A percentile compares a stretch with the other conserved stretches of the same genome.
Evolutionary conservation across 768 basidiomycete species (phyloP).

Genomic region (Lentinula sp.): DNA sequence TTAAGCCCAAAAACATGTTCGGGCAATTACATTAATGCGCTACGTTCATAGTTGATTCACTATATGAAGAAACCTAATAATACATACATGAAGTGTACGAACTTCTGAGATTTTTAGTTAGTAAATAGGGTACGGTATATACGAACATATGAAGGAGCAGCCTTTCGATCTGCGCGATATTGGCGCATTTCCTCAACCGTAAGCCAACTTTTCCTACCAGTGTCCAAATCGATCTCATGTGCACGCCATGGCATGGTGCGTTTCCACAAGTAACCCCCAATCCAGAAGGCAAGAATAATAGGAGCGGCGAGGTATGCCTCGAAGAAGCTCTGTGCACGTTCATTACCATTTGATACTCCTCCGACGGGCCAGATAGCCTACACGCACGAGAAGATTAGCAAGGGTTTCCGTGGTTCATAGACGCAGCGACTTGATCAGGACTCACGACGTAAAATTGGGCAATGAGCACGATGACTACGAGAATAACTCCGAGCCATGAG

Average conservation of each 20-base stretch:
- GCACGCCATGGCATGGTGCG: constrained; percentile 29
- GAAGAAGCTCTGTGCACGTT: constrained; percentile 33
- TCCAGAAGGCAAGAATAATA: constrained; percentile 33
- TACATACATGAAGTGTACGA: background rate
- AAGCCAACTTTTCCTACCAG: constrained; percentile 9
- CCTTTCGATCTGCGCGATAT: constrained; percentile 4
- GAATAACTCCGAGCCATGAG: constrained; percentile 39
- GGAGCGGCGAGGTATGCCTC: constrained; percentile 26
- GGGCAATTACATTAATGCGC: too few species aligned
- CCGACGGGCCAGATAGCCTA: constrained; percentile 38
- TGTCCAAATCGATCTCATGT: constrained; percentile 35
- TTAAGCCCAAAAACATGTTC: too few species aligned
- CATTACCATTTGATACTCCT: constrained; percentile 19
- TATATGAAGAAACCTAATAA: background rate
- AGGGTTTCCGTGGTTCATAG: background rate
- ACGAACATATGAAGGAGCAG: constrained; percentile 5
- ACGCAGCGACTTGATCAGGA: background rate
- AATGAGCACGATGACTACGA: constrained; percentile 33
- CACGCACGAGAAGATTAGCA: background rate
- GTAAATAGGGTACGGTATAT: constrained; percentile 5
- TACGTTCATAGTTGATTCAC: background rate
- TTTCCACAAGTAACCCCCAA: constrained; percentile 34
- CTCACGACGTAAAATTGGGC: constrained; percentile 40
- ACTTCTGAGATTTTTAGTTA: background rate
- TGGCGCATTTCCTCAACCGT: constrained; percentile 9